Percentiles rank a stretch among this genome's conserved stretches.
Conservation (phyloP, 2,329 filamentous ascomycete genomes). For the Pestalotiopsis sp. region DNA sequence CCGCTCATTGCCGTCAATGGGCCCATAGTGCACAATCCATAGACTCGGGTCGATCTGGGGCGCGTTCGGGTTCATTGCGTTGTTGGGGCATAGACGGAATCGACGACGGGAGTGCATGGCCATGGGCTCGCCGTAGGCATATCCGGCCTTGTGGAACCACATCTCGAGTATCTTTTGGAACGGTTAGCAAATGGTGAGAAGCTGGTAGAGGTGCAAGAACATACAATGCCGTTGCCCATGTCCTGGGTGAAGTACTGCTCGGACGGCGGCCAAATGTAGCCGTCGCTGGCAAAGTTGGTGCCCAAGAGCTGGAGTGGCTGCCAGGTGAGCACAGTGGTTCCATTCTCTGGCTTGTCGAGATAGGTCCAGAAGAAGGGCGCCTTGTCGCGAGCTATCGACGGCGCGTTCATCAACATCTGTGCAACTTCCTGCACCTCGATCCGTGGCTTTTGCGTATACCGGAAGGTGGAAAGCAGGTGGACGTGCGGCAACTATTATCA, state of each 20-base stretch:
- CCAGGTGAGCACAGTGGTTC: slow-evolving; percentile 84
- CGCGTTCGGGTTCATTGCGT: slow-evolving; percentile 68
- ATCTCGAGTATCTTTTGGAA: slow-evolving; percentile 78
- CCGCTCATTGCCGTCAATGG: slow-evolving; percentile 72
- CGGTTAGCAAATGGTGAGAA: not conserved
- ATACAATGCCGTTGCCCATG: slow-evolving; percentile 61
- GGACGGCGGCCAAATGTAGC: slow-evolving; percentile 85
- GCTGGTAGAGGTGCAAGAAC: slow-evolving; percentile 23
- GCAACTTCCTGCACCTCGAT: slow-evolving; percentile 78
- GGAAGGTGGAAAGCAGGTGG: slow-evolving; percentile 82
- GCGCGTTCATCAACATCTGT: slow-evolving; percentile 81
- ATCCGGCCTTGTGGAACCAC: slow-evolving; percentile 80
- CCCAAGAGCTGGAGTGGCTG: slow-evolving; percentile 75
- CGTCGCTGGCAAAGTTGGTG: slow-evolving; percentile 83
- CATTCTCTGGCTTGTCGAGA: slow-evolving; percentile 79
- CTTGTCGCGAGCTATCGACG: slow-evolving; percentile 81
- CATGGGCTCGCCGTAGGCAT: slow-evolving; percentile 72
- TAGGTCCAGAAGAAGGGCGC: slow-evolving; percentile 94
- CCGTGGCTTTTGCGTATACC: slow-evolving; percentile 74
- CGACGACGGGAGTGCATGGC: slow-evolving; percentile 80
- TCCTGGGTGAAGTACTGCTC: slow-evolving; percentile 80
- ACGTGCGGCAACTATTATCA: slow-evolving; percentile 75
- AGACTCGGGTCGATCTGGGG: slow-evolving; percentile 77
- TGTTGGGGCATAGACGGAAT: slow-evolving; percentile 79
- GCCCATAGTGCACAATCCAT: slow-evolving; percentile 90